A percentile compares a stretch with the other conserved stretches of the same genome.
Evolutionary conservation across 2,329 filamentous ascomycete species (phyloP).

Genomic region (Blastomyces gilchristii): DNA sequence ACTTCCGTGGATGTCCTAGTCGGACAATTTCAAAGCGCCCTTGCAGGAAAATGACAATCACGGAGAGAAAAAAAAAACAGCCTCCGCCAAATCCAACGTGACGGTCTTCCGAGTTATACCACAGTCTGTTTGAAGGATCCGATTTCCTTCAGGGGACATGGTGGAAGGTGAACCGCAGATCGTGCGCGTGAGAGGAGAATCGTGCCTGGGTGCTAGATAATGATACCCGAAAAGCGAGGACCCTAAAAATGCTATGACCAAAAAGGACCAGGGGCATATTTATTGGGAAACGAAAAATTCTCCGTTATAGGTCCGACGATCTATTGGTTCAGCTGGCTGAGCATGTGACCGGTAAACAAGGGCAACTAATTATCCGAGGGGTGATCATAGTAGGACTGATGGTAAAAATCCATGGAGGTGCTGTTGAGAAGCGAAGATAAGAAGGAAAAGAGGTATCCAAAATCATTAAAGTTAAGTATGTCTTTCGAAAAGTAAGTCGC

Average conservation of each 20-base stretch:
- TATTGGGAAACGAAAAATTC: neutral
- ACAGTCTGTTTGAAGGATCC: no score
- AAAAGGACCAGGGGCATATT: neutral
- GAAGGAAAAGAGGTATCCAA: constrained; percentile 17
- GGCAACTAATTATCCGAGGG: no score
- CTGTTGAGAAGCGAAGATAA: constrained; percentile 16
- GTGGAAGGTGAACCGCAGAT: neutral
- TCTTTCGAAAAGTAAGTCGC: constrained; percentile 21
- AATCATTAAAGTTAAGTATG: constrained; percentile 30
- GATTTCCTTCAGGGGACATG: neutral
- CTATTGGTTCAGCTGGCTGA: neutral
- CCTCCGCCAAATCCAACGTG: neutral
- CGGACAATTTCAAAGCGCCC: neutral
- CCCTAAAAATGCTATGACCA: neutral
- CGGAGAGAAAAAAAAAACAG: no score
- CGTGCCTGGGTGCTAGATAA: neutral
- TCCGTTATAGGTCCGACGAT: neutral
- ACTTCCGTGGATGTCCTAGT: neutral
- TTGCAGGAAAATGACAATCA: neutral
- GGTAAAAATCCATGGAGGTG: neutral
- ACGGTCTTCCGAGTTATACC: neutral
- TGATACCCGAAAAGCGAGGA: neutral
- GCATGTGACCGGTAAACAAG: neutral
- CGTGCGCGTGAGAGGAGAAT: neutral
- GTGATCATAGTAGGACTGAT: constrained; percentile 5